Evolutionary conservation across 2,329 filamentous ascomycete species (phyloP).

Genomic region (Fusarium nematophilum): DNA sequence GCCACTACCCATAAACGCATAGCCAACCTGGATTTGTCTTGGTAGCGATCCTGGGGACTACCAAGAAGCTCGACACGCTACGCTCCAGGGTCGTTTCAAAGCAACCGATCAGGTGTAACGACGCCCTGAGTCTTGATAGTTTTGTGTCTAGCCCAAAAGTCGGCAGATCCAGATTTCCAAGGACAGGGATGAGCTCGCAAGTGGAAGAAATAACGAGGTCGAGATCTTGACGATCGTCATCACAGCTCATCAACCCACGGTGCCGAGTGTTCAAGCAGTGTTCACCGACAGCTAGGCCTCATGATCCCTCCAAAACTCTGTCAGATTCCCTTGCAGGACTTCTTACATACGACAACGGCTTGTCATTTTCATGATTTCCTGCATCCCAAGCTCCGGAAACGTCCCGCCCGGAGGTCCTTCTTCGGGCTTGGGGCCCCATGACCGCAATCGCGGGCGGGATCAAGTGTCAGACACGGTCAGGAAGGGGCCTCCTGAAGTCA

Average conservation of each 20-base stretch:
- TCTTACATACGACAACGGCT: constrained; percentile 9
- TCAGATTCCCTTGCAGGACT: constrained; percentile 4
- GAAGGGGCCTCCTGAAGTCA: constrained; percentile 15
- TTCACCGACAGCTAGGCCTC: constrained; percentile 11
- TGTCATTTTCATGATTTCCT: constrained; percentile 21
- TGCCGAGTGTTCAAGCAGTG: constrained; percentile 1
- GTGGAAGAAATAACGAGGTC: not conserved
- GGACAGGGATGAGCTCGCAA: not conserved
- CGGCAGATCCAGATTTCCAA: constrained; percentile 33
- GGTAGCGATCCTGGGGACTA: too few relatives aligned
- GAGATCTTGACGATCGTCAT: constrained; percentile 16
- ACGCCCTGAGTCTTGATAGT: not conserved
- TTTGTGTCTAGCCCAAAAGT: not conserved
- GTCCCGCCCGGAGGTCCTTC: too few relatives aligned
- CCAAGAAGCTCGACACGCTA: too few relatives aligned
- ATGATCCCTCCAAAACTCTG: constrained; percentile 4
- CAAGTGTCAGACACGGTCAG: too few relatives aligned
- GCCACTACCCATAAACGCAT: too few relatives aligned
- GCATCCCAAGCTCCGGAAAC: too few relatives aligned
- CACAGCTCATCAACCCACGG: not conserved
- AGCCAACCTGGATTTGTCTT: too few relatives aligned
- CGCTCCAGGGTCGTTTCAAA: too few relatives aligned
- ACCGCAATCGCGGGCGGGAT: too few relatives aligned
- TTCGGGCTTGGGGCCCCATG: too few relatives aligned
- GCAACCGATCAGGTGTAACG: not conserved